Evolutionary conservation across 2,329 filamentous ascomycete genomes (phyloP).

Genomic region (Dothideomycetidae sp.): DNA sequence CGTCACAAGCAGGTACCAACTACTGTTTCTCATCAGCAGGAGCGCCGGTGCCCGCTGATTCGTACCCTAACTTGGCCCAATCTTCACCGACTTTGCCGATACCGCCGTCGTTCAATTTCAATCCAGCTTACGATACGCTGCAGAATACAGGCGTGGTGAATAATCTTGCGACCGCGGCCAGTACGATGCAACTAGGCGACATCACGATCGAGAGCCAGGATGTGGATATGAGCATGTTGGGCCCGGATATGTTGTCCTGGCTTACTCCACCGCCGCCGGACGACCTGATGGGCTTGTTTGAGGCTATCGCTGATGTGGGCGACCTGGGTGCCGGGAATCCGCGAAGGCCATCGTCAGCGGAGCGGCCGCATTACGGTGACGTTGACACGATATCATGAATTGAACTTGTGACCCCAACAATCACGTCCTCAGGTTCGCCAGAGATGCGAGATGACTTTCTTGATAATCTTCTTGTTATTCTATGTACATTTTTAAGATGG

Average conservation of each 20-base stretch:
- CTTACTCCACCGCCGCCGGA: conserved; percentile 35
- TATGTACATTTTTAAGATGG: too few species aligned
- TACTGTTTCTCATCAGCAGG: conserved; percentile 1
- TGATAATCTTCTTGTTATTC: too few species aligned
- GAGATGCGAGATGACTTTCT: too few species aligned
- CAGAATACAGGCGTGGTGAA: background rate
- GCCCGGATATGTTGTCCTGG: conserved; percentile 60
- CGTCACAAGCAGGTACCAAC: background rate
- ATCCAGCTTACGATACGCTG: background rate
- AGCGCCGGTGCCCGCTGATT: background rate
- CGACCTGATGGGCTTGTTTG: conserved; percentile 16
- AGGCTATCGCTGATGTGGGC: too few species aligned
- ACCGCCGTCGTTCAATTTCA: conserved; percentile 1
- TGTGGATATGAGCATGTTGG: conserved; percentile 56
- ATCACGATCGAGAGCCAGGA: conserved; percentile 67
- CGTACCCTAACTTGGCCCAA: background rate
- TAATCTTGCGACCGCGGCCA: conserved; percentile 3
- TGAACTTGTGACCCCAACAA: too few species aligned
- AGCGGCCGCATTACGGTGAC: too few species aligned
- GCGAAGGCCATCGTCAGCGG: too few species aligned
- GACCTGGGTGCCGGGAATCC: too few species aligned
- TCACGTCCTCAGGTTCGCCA: too few species aligned
- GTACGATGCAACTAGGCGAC: conserved; percentile 25
- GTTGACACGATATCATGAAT: too few species aligned
- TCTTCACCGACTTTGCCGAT: background rate